These are phyloP conservation scores for Amanita molliuscula DNA, from an alignment of 768 basidiomycete genomes.

Conservation along the genomic window DNA sequence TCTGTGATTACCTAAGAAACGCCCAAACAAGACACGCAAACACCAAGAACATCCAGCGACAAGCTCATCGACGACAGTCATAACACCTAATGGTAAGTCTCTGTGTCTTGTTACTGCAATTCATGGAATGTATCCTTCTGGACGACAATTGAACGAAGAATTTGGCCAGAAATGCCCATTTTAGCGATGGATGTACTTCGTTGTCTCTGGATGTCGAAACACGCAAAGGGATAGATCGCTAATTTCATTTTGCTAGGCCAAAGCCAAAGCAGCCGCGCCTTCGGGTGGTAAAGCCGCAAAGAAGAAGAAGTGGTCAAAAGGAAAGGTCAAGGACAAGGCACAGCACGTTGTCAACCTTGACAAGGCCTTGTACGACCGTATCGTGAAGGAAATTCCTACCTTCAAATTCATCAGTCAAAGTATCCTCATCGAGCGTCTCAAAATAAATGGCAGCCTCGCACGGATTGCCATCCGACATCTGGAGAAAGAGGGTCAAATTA, in stretches of 20 bases:
- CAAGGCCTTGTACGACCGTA: constrained; percentile 87
- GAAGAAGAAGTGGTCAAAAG: constrained; percentile 99
- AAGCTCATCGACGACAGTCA: constrained; percentile 32
- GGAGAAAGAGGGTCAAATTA: constrained; percentile 91
- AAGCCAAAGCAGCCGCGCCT: constrained; percentile 74
- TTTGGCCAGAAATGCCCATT: constrained; percentile 1
- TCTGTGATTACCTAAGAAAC: constrained; percentile 19
- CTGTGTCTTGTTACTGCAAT: constrained; percentile 8
- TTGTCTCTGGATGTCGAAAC: constrained; percentile 23
- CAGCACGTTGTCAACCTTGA: constrained; percentile 93
- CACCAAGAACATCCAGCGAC: constrained; percentile 12
- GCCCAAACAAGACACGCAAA: constrained; percentile 31
- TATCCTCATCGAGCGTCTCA: constrained; percentile 97
- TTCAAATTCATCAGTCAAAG: constrained; percentile 98
- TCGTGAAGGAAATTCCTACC: constrained; percentile 97
- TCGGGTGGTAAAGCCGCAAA: constrained; percentile 80
- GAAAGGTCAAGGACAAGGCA: constrained; percentile 99
- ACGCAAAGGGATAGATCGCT: constrained; percentile 9
- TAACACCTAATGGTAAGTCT: constrained; percentile 32
- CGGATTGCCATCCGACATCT: constrained; percentile 85
- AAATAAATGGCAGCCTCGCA: constrained; percentile 92
- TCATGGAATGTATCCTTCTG: background rate
- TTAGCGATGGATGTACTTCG: constrained; percentile 27
- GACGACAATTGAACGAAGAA: background rate
- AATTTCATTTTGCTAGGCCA: constrained; percentile 31